phyloP scores from a whole-genome alignment of 1,284 basidiomycete genomes.

The Fomitopsis schrenkii region DNA sequence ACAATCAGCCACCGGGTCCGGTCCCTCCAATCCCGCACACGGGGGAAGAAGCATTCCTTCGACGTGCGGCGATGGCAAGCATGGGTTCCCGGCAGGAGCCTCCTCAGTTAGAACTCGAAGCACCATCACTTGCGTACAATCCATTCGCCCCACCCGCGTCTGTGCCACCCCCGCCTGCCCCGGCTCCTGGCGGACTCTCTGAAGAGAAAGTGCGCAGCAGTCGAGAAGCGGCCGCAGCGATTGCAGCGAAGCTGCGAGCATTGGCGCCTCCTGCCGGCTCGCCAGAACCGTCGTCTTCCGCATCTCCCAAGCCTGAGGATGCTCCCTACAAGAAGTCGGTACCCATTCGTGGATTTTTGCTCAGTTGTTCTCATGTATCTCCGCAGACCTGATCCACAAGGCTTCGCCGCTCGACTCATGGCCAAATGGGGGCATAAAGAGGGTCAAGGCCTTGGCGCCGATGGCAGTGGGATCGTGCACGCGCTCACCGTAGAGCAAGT shows the following conservation, averaged over 20 bases:
- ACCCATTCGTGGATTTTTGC: neutral
- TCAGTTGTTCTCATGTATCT: neutral
- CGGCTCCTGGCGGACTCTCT: slow-evolving; percentile 41
- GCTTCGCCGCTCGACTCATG: slow-evolving; percentile 80
- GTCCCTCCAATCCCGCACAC: slow-evolving; percentile 34
- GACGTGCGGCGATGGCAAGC: slow-evolving; percentile 54
- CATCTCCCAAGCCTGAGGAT: slow-evolving; percentile 27
- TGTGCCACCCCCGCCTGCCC: slow-evolving; percentile 51
- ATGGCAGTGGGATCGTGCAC: slow-evolving; percentile 82
- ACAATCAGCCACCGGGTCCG: slow-evolving; percentile 11
- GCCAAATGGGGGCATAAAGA: slow-evolving; percentile 94
- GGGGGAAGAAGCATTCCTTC: slow-evolving; percentile 70
- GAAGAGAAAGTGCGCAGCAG: slow-evolving; percentile 55
- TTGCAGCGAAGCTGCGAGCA: slow-evolving; percentile 69
- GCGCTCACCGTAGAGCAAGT: slow-evolving; percentile 80
- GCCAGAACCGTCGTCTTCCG: slow-evolving; percentile 23
- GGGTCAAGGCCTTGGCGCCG: slow-evolving; percentile 84
- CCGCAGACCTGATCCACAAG: slow-evolving; percentile 56
- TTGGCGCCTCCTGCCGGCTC: slow-evolving; percentile 39
- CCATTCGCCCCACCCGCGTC: slow-evolving; percentile 58
- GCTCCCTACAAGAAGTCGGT: slow-evolving; percentile 29
- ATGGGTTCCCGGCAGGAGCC: slow-evolving; percentile 26
- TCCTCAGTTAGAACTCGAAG: slow-evolving; percentile 10
- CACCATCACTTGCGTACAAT: slow-evolving; percentile 53
- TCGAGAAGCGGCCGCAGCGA: slow-evolving; percentile 74